Base-by-base conservation (phyloP, 495 filamentous ascomycete genomes). In the Penicillium chermesinum region DNA sequence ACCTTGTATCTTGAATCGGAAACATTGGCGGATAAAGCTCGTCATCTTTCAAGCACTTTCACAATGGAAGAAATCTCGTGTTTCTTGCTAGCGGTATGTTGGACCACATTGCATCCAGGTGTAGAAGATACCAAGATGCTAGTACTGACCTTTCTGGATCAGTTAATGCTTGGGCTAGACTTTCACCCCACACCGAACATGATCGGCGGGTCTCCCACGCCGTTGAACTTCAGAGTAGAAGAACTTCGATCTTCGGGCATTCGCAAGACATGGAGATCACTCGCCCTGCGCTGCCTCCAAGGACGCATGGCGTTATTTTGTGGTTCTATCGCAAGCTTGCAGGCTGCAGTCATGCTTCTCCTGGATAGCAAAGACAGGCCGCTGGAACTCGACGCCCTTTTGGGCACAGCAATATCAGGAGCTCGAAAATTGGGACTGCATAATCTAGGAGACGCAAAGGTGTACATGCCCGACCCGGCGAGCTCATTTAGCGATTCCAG, bases 301-400 rank as follows among this genome's bases (percentile, higher is more conserved):
- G 58, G 55, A 8, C 17, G 39, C 0, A 41, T 62, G 7, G 52
- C 58, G 3, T 32, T 62, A 4, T 66, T 64, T 40, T 62, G 61
- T 54, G 61, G 55, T 15, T 64, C 63, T n/a, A 57, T 64, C 22
- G 22, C 54, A 18, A 50, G 55, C 33, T 38, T 66, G 21, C 63
- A 64, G 40, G 61, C 63, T 12, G 58, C 59, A 14, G 39, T 64
- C 0, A 62, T 66, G 63, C 49, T 64, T 37, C 42, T 66, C n/a
- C 54, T 66, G 7, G 58, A 61, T 43, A 43, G 51, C 20, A 52
- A 64, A 43, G 59, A 55, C 19, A 49, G 19, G 12, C 36, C 45
- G 0, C 20, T 54, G 12, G 56, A 36, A 27, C 61, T 64, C 19
- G 61, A 66, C 50, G 43, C 56, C 6, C 35, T 66, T 9, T 44